Evolutionary conservation across 2,329 filamentous ascomycete genomes (phyloP).

Genomic region (Diaporthe nobilis): DNA sequence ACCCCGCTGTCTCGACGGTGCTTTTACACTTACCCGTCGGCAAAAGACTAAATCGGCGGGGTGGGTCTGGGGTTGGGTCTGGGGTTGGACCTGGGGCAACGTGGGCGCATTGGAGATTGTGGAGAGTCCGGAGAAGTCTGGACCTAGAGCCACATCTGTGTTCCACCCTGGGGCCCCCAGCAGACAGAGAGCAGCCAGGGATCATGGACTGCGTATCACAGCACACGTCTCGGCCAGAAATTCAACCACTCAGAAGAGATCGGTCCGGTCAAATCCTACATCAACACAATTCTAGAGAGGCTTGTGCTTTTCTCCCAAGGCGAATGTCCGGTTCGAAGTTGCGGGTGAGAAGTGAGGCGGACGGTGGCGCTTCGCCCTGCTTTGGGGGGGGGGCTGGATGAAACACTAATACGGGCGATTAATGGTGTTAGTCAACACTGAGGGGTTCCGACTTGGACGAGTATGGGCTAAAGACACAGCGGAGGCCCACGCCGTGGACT

Average conservation of each 20-base stretch:
- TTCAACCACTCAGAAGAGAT: neutral
- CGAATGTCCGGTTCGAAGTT: neutral
- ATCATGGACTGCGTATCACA: neutral
- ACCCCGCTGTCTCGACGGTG: conserved; percentile 19
- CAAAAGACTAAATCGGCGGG: neutral
- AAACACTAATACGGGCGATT: neutral
- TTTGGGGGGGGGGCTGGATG: neutral
- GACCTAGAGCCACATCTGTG: neutral
- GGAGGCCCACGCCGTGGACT: neutral
- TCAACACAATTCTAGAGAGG: too few species aligned
- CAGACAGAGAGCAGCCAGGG: conserved; percentile 1
- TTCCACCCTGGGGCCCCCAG: neutral
- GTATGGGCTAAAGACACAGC: conserved; percentile 2
- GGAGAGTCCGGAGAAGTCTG: conserved; percentile 18
- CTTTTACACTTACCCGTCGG: conserved; percentile 19
- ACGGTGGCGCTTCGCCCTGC: neutral
- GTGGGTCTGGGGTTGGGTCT: conserved; percentile 3
- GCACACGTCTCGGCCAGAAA: neutral
- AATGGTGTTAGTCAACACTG: neutral
- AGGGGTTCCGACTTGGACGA: conserved; percentile 14
- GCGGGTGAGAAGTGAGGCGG: neutral
- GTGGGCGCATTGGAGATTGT: conserved; percentile 9
- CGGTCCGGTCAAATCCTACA: neutral
- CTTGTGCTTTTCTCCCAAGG: neutral
- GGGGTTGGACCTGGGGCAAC: conserved; percentile 16